phyloP scores from a whole-genome alignment of 768 basidiomycete genomes.

The Holtermannia corniformis region DNA sequence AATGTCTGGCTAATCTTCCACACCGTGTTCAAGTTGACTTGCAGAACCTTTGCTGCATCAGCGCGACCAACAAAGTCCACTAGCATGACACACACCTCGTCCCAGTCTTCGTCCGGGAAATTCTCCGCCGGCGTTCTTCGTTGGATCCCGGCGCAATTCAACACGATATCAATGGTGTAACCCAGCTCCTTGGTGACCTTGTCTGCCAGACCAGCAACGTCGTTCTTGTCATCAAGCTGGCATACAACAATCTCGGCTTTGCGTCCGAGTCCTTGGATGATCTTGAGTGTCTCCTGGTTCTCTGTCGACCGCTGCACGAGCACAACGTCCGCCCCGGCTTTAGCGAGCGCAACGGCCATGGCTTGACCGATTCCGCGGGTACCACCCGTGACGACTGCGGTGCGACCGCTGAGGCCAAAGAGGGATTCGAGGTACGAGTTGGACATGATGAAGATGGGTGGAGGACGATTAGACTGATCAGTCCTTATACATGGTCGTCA shows the following conservation, averaged over 20 bases:
- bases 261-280: conserved; percentile 37
- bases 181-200: conserved; percentile 49
- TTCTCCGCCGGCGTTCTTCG: conserved; percentile 48
- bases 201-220: conserved; percentile 49
- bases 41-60: conserved; percentile 53
- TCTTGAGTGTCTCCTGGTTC: conserved; percentile 41
- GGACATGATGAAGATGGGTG: background rate
- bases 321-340: conserved; percentile 43
- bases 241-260: conserved; percentile 48
- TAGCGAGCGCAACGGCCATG: conserved; percentile 42
- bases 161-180: conserved; percentile 53
- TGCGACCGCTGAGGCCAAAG: conserved; percentile 42
- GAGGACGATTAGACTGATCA: no score
- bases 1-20: conserved; percentile 78
- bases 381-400: conserved; percentile 40
- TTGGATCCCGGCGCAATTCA: conserved; percentile 53
- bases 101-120: conserved; percentile 61
- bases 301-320: conserved; percentile 45
- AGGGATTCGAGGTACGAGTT: conserved; percentile 36
- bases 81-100: no score
- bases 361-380: conserved; percentile 43
- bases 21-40: conserved; percentile 77
- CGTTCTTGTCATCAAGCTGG: conserved; percentile 50
- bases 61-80: conserved; percentile 2
- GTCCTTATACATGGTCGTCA: no score